Evolutionary conservation across 2,329 filamentous ascomycete species (phyloP), one percentile per base, ranked within the genome.

Genomic region (Alternaria angustiovoidea): DNA sequence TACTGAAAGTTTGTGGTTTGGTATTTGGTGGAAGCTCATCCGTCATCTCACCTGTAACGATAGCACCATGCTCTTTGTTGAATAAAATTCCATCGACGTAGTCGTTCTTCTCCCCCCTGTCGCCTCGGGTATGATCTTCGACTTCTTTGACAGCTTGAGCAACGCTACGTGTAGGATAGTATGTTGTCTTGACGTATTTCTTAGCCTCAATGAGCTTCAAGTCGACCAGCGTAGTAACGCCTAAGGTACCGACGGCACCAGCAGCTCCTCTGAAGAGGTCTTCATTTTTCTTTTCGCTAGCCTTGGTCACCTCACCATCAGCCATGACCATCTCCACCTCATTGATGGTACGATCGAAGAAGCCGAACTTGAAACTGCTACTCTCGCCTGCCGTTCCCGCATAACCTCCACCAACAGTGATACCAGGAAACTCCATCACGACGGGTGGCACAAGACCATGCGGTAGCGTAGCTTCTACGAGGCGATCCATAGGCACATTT

Each of bases 401-500:
- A 75, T 89, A 91, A 3, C 87, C 88, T 36, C 89, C 89, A 24
- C 89, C 89, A 6, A 86, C 87, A 2, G 89, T 91, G 72, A 91
- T 91, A n/a, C 87, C 88, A 2, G 88, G 88, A 58, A 91, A 90
- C 71, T 91, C 89, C 85, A 89, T 89, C 5, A 91, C 88, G 0
- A 91, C 87, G 0, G 87, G 85, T 0, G 89, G 88, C 2, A 91
- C 80, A 1, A 91, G 79, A 1, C 83, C 83, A 54, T 85, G 76
- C 20, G 79, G 76, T n/a, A 88, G 68, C 0, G 88, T 87, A 4
- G 84, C 85, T 54, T 84, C 82, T 12, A 90, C 84, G 7, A 91
- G 83, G 0, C 75, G 75, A 64, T 90, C 88, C 88, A 91, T 90
- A 1, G 88, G 81, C 7, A 91, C 89, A 67, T 91, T 91, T 3